phyloP scores from a whole-genome alignment of 78 protist species.

The Tieghemostelium lacteum region DNA sequence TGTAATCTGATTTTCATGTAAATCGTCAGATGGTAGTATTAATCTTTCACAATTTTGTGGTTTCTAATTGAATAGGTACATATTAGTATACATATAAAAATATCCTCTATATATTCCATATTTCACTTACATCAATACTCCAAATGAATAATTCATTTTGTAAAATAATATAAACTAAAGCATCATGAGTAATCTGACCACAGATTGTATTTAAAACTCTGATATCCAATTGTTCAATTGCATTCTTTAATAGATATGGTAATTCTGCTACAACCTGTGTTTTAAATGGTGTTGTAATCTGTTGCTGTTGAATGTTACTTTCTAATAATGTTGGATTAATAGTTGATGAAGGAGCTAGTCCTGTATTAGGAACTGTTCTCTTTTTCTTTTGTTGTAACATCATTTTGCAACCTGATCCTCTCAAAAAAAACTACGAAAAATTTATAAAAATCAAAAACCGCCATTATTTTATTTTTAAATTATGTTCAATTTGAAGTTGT shows the following conservation, averaged over 20 bases:
- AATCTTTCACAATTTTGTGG: conserved; percentile 39
- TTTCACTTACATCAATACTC: conserved; percentile 36
- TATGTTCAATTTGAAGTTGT: too few relatives aligned
- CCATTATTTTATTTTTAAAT: too few relatives aligned
- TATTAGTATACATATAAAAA: background rate
- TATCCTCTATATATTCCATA: background rate
- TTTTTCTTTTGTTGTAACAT: too few relatives aligned
- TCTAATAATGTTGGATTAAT: too few relatives aligned
- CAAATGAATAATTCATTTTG: conserved; percentile 43
- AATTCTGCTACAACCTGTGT: too few relatives aligned
- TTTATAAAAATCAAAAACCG: too few relatives aligned
- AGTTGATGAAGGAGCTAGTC: too few relatives aligned
- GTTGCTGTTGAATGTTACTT: too few relatives aligned
- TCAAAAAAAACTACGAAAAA: too few relatives aligned
- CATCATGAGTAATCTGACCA: conserved; percentile 14
- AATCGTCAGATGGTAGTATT: conserved; percentile 17
- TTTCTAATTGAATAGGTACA: background rate
- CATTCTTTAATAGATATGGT: background rate
- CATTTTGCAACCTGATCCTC: too few relatives aligned
- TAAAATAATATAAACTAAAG: background rate
- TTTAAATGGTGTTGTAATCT: too few relatives aligned
- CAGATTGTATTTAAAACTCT: background rate
- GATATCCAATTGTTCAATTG: background rate
- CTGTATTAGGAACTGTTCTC: too few relatives aligned
- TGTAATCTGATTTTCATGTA: conserved; percentile 17